Evolutionary conservation across 805 yeast species (phyloP).

Genomic region (Candida multigemmis): DNA sequence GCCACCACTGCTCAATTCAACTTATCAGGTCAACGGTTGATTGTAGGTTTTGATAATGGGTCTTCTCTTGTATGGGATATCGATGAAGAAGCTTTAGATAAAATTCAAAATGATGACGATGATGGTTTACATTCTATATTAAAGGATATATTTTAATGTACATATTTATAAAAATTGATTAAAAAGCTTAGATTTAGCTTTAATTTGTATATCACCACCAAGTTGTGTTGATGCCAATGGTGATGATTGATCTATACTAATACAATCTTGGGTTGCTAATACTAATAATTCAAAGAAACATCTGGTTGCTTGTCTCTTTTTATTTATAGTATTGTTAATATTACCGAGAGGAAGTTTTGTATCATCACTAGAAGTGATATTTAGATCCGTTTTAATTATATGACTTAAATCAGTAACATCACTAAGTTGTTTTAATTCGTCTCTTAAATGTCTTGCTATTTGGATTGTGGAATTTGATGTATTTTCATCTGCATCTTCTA

Average conservation of each 20-base stretch:
- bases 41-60: no score
- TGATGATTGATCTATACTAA: slow-evolving; percentile 44
- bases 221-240: slow-evolving; percentile 11
- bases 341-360: slow-evolving; percentile 4
- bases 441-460: slow-evolving; percentile 40
- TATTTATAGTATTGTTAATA: slow-evolving; percentile 13
- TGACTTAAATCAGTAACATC: slow-evolving; percentile 22
- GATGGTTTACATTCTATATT: no score
- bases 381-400: slow-evolving; percentile 29
- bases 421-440: slow-evolving; percentile 14
- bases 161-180: no score
- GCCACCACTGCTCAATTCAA: no score
- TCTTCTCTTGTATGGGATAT: no score
- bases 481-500: slow-evolving; percentile 8
- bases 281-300: slow-evolving; percentile 79
- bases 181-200: no score
- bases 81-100: no score
- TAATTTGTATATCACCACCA: no score
- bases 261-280: slow-evolving; percentile 68
- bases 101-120: no score
- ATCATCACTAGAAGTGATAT: no score
- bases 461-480: slow-evolving; percentile 33
- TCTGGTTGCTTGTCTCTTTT: slow-evolving; percentile 54
- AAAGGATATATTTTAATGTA: no score
- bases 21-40: no score